These are phyloP conservation scores for Penicillium sp. DNA, from an alignment of 2,329 filamentous ascomycete species.

Conservation along the genomic window DNA sequence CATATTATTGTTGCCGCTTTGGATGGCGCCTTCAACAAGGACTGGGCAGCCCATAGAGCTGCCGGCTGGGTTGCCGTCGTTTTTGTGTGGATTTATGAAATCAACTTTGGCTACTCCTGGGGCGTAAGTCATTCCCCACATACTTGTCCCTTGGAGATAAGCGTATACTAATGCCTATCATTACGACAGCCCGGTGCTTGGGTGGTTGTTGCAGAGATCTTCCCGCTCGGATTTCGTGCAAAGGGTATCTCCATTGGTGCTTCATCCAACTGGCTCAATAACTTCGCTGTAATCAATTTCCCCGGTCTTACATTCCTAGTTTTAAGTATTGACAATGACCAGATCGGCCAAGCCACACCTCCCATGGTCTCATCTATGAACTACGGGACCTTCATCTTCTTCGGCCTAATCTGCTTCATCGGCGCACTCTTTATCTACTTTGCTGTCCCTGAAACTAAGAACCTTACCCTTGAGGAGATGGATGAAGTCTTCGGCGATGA, in stretches of 20 bases:
- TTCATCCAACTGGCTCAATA: conserved; percentile 41
- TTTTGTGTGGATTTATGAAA: conserved; percentile 66
- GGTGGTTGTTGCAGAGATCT: conserved; percentile 29
- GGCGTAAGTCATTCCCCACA: conserved; percentile 17
- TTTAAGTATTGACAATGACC: background rate
- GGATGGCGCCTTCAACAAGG: conserved; percentile 60
- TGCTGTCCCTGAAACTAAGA: conserved; percentile 20
- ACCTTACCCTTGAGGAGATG: conserved; percentile 9
- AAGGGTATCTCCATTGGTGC: conserved; percentile 38
- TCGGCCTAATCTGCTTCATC: conserved; percentile 23
- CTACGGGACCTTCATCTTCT: conserved; percentile 42
- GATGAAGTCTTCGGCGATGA: conserved; percentile 7
- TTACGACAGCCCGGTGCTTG: background rate
- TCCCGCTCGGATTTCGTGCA: conserved; percentile 37
- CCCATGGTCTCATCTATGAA: conserved; percentile 34
- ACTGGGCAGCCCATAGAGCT: conserved; percentile 56
- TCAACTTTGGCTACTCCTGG: conserved; percentile 75
- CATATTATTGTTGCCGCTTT: conserved; percentile 72
- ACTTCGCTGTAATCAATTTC: conserved; percentile 38
- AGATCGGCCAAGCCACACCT: conserved; percentile 20
- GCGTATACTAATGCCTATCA: background rate
- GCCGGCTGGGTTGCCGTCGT: conserved; percentile 68
- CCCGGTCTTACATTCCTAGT: background rate
- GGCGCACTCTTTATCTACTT: conserved; percentile 19
- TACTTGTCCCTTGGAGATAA: background rate